These are phyloP conservation scores for Colletotrichum destructivum DNA, from an alignment of 2,329 filamentous ascomycete genomes.

Conservation along the genomic window DNA sequence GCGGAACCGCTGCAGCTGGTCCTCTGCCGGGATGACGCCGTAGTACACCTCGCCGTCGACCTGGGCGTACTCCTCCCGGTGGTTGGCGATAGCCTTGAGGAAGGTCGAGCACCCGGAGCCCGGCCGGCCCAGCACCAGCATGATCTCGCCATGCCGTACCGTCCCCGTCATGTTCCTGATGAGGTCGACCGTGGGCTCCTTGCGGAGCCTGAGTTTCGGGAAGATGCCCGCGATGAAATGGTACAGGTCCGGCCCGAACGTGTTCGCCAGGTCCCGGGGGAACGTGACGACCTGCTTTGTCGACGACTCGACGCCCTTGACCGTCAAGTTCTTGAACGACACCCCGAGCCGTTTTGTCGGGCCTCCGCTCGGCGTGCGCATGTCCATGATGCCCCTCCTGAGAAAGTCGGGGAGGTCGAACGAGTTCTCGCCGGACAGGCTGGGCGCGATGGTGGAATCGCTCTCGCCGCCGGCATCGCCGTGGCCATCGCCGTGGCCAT, in stretches of 20 bases:
- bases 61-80: conserved; percentile 74
- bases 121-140: conserved; percentile 74
- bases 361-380: conserved; percentile 72
- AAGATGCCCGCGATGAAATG: conserved; percentile 65
- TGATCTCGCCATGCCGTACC: conserved; percentile 55
- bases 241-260: conserved; percentile 86
- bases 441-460: conserved; percentile 36
- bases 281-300: conserved; percentile 80
- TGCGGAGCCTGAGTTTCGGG: conserved; percentile 48
- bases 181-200: conserved; percentile 48
- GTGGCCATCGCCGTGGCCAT: conserved; percentile 20
- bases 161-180: conserved; percentile 53
- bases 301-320: conserved; percentile 78
- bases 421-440: conserved; percentile 18
- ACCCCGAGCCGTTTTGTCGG: conserved; percentile 85
- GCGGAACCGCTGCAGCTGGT: conserved; percentile 78
- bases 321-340: conserved; percentile 81
- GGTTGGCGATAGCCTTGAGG: conserved; percentile 81
- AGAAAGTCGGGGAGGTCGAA: conserved; percentile 82
- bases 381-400: conserved; percentile 82
- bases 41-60: conserved; percentile 81
- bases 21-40: conserved; percentile 77
- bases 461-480: conserved; percentile 33
- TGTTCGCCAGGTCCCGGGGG: conserved; percentile 81
- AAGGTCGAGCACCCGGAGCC: conserved; percentile 85